Percentiles rank a stretch among this genome's conserved stretches.
Conservation (phyloP, 2,329 filamentous ascomycete species). For the Escovopsis weberi region DNA sequence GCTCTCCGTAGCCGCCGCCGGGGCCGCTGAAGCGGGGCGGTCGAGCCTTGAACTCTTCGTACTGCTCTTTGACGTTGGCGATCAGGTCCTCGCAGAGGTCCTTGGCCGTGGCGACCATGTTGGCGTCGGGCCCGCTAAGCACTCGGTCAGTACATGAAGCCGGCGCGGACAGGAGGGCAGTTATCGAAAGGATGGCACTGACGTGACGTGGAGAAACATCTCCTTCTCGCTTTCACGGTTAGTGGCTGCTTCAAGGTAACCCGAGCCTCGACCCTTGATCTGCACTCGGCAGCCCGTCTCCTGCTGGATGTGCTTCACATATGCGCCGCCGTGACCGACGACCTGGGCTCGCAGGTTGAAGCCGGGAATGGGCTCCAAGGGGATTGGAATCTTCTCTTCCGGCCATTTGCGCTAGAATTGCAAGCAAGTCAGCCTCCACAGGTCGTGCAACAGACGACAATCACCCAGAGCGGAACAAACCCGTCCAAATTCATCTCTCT, state of each 20-base stretch:
- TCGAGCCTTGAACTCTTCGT: conserved; percentile 78
- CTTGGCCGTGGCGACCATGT: conserved; percentile 76
- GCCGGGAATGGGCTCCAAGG: conserved; percentile 77
- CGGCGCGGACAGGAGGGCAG: conserved; percentile 11
- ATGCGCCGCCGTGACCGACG: conserved; percentile 83
- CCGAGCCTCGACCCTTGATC: conserved; percentile 92
- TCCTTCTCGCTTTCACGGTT: conserved; percentile 83
- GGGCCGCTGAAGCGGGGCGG: conserved; percentile 47
- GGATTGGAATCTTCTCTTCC: conserved; percentile 85
- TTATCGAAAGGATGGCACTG: conserved; percentile 23
- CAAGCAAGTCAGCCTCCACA: conserved; percentile 3
- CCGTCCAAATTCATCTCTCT: conserved; percentile 81
- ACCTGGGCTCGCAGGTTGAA: conserved; percentile 96
- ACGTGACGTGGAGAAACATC: conserved; percentile 96
- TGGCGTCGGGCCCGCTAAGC: conserved; percentile 65
- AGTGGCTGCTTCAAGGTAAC: conserved; percentile 83
- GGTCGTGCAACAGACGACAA: conserved; percentile 1
- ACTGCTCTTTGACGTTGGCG: conserved; percentile 73
- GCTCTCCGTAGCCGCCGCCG: conserved; percentile 26
- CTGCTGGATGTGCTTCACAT: conserved; percentile 96
- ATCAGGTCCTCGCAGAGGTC: conserved; percentile 81
- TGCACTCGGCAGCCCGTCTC: conserved; percentile 93
- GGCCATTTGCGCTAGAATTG: conserved; percentile 85
- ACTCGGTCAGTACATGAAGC: conserved; percentile 11
- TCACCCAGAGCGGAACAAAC: conserved; percentile 33